phyloP scores from a whole-genome alignment of 2,329 filamentous ascomycete genomes.

The Bretziella fagacearum region DNA sequence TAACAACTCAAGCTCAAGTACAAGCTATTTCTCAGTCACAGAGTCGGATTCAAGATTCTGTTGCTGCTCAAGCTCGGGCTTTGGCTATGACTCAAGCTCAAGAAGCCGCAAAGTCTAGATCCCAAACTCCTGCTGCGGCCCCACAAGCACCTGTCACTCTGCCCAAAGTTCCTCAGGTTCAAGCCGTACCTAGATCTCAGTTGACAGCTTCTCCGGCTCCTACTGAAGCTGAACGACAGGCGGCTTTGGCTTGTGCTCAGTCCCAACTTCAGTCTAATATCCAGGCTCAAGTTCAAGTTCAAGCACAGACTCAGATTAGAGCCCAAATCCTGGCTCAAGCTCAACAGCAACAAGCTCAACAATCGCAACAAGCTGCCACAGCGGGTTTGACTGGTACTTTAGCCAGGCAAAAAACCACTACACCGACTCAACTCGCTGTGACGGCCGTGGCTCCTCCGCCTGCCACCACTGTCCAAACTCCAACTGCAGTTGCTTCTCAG shows the following conservation, averaged over 20 bases:
- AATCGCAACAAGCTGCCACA: background rate
- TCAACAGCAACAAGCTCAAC: conserved; percentile 1
- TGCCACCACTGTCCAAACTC: background rate
- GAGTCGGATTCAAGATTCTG: background rate
- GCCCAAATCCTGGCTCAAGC: conserved; percentile 1
- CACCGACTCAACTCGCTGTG: background rate
- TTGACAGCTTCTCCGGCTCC: background rate
- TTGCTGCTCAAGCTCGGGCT: background rate
- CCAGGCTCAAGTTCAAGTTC: background rate
- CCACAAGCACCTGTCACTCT: background rate
- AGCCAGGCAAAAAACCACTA: background rate
- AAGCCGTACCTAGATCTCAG: background rate
- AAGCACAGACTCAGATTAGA: conserved; percentile 1
- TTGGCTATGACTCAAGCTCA: background rate
- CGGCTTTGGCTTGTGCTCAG: background rate
- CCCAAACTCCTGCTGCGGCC: background rate
- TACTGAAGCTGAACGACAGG: background rate
- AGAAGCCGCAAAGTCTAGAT: background rate
- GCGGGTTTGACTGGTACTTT: background rate
- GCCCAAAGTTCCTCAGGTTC: too few species aligned
- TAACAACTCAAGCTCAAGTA: background rate
- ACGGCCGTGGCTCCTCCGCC: background rate
- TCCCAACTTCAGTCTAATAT: background rate
- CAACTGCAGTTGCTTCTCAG: background rate
- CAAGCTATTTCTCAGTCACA: background rate